These are phyloP conservation scores for Aspergillus taichungensis DNA, from an alignment of 495 filamentous ascomycete species.

Conservation along the genomic window DNA sequence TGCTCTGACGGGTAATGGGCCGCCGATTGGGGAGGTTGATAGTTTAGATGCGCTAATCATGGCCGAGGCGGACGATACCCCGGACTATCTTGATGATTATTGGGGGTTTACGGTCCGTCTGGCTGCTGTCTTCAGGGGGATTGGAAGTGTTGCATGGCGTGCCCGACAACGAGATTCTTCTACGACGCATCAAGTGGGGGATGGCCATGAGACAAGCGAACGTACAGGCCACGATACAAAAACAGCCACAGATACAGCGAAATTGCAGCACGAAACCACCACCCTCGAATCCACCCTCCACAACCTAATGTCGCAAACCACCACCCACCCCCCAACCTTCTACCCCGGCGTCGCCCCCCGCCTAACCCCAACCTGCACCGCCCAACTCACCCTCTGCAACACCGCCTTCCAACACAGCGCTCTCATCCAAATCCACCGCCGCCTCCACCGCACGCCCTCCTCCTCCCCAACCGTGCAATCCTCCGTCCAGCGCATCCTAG, in stretches of 20 bases:
- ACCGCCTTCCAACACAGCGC: conserved; percentile 40
- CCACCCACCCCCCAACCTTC: conserved; percentile 23
- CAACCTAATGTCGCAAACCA: conserved; percentile 28
- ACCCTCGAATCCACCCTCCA: conserved; percentile 27
- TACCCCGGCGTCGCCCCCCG: conserved; percentile 34
- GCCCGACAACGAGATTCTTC: no score
- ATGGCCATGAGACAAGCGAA: no score
- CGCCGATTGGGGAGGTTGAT: conserved; percentile 28
- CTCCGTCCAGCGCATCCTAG: conserved; percentile 34
- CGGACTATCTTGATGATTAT: conserved; percentile 40
- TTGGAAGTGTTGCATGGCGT: conserved; percentile 36
- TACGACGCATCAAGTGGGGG: no score
- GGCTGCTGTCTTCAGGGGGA: conserved; percentile 33
- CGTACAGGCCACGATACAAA: no score
- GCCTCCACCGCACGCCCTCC: conserved; percentile 28
- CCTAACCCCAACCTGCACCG: conserved; percentile 25
- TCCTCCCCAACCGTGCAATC: conserved; percentile 28
- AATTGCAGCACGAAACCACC: conserved; percentile 16
- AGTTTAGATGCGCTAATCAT: conserved; percentile 12
- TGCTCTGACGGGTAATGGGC: conserved; percentile 38
- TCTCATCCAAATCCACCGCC: conserved; percentile 36
- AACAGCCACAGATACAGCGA: no score
- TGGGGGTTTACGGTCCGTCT: conserved; percentile 39
- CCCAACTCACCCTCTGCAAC: conserved; percentile 36
- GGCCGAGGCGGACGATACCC: conserved; percentile 11